phyloP scores from a whole-genome alignment of 768 basidiomycete species.

The Podaxis rugospora region DNA sequence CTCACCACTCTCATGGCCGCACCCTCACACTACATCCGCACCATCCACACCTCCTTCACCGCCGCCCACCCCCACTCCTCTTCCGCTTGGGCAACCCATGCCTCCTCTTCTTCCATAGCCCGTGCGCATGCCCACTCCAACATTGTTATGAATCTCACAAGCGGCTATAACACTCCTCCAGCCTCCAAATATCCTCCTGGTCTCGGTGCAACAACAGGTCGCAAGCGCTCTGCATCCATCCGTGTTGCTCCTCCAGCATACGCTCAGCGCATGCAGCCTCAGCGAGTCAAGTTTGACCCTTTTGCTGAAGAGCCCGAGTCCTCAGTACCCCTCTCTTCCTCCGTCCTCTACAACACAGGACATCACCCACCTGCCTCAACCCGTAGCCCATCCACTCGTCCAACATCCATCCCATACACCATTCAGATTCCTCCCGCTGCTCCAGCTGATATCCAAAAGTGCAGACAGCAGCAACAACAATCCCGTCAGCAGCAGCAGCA shows the following conservation, averaged over 20 bases:
- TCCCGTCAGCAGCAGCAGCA: not conserved
- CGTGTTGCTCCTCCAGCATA: slow-evolving; percentile 15
- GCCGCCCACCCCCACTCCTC: slow-evolving; percentile 19
- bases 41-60: slow-evolving; percentile 36
- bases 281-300: slow-evolving; percentile 29
- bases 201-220: slow-evolving; percentile 1
- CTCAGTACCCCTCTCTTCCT: not conserved
- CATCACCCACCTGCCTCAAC: not conserved
- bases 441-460: slow-evolving; percentile 20
- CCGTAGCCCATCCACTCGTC: not conserved
- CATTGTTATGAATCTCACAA: slow-evolving; percentile 20
- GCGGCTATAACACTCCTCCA: not conserved
- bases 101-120: slow-evolving; percentile 14
- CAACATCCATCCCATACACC: slow-evolving; percentile 16
- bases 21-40: slow-evolving; percentile 34
- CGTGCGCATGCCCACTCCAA: slow-evolving; percentile 17
- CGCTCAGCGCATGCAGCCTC: slow-evolving; percentile 7
- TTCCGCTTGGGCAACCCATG: slow-evolving; percentile 21
- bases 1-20: slow-evolving; percentile 14
- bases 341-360: slow-evolving; percentile 1
- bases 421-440: slow-evolving; percentile 24
- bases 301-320: slow-evolving; percentile 28
- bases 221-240: slow-evolving; percentile 19
- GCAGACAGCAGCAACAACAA: slow-evolving; percentile 7
- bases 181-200: slow-evolving; percentile 5